phyloP scores from a whole-genome alignment of 2,329 filamentous ascomycete genomes.

The Beauveria scarabaeidicola region DNA sequence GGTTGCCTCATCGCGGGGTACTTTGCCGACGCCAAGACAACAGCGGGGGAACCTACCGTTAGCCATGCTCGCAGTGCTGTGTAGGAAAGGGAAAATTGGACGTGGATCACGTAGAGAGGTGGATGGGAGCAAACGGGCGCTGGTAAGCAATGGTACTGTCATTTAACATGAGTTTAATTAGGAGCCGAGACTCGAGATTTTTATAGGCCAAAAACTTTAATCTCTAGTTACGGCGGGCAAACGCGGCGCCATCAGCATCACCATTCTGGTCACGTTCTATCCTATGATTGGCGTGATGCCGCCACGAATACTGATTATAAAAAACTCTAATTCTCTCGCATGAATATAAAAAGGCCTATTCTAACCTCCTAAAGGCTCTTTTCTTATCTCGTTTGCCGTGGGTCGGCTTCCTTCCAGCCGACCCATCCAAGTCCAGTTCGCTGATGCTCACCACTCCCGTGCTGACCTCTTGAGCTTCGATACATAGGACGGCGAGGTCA shows the following conservation, averaged over 20 bases:
- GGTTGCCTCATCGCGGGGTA: background rate
- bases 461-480: background rate
- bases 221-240: too few species aligned
- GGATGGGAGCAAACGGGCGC: background rate
- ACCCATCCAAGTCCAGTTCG: background rate
- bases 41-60: background rate
- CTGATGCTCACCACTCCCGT: background rate
- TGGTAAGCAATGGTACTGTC: background rate
- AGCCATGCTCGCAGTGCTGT: background rate
- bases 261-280: background rate
- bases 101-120: background rate
- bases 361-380: background rate
- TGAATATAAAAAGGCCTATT: background rate
- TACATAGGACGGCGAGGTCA: background rate
- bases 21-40: background rate
- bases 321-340: background rate
- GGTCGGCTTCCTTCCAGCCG: background rate
- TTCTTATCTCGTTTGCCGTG: background rate
- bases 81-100: background rate
- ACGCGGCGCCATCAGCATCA: background rate
- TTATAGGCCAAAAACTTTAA: background rate
- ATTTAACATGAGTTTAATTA: background rate
- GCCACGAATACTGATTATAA: background rate
- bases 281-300: background rate
- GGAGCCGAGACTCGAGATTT: background rate